These are phyloP conservation scores for Colletotrichum simmondsii DNA, from an alignment of 2,329 filamentous ascomycete species.

Conservation along the genomic window DNA sequence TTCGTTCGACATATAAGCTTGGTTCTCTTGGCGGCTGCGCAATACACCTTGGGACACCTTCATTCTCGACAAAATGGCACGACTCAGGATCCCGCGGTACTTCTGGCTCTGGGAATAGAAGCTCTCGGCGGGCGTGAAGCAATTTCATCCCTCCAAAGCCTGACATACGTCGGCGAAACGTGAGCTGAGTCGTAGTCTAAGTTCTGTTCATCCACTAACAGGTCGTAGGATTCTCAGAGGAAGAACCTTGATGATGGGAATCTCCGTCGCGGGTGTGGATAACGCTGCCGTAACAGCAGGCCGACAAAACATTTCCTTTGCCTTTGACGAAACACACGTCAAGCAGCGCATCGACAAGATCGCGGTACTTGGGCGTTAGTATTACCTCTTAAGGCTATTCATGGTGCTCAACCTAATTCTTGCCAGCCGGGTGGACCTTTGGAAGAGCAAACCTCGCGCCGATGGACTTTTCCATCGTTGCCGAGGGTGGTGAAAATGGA, in stretches of 20 bases:
- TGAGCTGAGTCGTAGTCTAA: not conserved
- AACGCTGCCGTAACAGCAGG: not conserved
- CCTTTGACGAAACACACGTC: not conserved
- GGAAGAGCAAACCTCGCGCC: conserved; percentile 10
- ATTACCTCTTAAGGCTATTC: fast-evolving
- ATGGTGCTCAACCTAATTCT: not conserved
- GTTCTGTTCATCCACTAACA: not conserved
- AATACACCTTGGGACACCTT: not conserved
- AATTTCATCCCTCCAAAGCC: not conserved
- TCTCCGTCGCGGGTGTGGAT: not conserved
- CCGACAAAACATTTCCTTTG: conserved; percentile 13
- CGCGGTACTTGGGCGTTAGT: not conserved
- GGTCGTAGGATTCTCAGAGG: not conserved
- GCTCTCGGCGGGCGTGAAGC: not conserved
- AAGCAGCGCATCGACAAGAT: conserved; percentile 4
- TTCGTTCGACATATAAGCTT: not conserved
- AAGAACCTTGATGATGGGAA: not conserved
- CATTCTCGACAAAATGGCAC: not conserved
- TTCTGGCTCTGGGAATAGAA: not conserved
- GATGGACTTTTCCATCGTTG: conserved; percentile 26
- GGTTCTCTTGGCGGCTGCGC: not conserved
- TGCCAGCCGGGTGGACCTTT: not conserved
- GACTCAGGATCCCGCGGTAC: not conserved
- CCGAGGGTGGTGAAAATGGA: conserved; percentile 12
- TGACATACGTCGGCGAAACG: not conserved